Evolutionary conservation across 148 eudicot species (phyloP).

Genomic region (Fallopia convolvulus): DNA sequence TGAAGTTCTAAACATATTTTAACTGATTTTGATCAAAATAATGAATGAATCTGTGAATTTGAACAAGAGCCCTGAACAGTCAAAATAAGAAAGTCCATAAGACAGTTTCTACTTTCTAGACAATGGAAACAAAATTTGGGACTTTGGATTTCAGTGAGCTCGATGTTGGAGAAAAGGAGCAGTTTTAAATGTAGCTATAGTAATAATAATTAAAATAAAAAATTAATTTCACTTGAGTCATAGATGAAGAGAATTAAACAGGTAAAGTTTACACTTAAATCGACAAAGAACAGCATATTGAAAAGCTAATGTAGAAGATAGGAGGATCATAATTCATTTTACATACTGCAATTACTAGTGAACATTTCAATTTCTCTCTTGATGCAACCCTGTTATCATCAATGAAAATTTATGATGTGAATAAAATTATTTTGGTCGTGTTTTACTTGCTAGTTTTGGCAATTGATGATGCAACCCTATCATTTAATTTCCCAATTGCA

Average conservation of each 20-base stretch:
- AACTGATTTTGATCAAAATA: neutral
- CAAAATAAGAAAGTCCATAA: neutral
- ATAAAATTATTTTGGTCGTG: too few species aligned
- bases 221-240: neutral
- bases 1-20: neutral
- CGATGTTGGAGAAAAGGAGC: neutral
- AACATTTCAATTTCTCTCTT: neutral
- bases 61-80: neutral
- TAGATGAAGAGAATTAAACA: neutral
- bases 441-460: too few species aligned
- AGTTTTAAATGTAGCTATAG: neutral
- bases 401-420: too few species aligned
- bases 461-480: too few species aligned
- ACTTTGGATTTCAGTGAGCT: neutral
- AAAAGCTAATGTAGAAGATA: neutral
- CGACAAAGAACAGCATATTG: neutral
- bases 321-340: neutral
- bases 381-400: neutral
- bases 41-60: neutral
- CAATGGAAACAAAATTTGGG: neutral
- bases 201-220: neutral
- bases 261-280: neutral
- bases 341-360: neutral
- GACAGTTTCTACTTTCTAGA: neutral
- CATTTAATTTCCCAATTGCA: neutral